Conservation (phyloP, 768 basidiomycete species). For the Cyathus striatus region DNA sequence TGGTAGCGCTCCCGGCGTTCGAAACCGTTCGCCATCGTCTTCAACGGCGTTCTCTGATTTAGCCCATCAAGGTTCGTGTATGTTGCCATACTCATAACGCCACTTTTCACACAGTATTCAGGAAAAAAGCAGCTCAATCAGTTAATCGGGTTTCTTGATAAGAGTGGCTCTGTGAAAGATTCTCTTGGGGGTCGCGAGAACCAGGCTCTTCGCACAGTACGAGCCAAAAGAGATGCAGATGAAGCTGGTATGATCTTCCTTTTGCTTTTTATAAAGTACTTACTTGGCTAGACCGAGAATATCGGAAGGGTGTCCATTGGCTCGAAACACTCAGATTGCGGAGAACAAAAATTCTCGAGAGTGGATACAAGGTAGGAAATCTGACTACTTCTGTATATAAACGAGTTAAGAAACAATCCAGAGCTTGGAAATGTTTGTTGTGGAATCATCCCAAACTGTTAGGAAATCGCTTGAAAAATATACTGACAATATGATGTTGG, state of each 20-base stretch:
- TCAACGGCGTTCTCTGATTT: conserved; percentile 82
- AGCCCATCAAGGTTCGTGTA: conserved; percentile 66
- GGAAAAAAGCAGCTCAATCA: conserved; percentile 86
- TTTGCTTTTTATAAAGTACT: neutral
- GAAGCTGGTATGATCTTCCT: conserved; percentile 63
- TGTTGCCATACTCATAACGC: neutral
- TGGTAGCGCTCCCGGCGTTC: conserved; percentile 41
- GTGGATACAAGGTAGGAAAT: conserved; percentile 65
- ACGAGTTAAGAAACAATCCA: conserved; percentile 18
- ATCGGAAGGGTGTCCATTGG: conserved; percentile 86
- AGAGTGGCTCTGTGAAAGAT: conserved; percentile 63
- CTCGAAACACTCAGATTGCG: conserved; percentile 85
- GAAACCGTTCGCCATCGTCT: conserved; percentile 78
- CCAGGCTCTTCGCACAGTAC: conserved; percentile 67
- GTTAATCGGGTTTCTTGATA: conserved; percentile 81
- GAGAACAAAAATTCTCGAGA: conserved; percentile 76
- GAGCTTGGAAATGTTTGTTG: conserved; percentile 79
- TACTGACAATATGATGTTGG: conserved; percentile 75
- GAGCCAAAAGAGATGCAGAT: conserved; percentile 85
- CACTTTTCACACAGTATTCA: conserved; percentile 17
- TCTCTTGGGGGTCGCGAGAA: conserved; percentile 54
- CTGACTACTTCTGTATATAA: neutral
- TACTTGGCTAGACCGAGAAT: conserved; percentile 68
- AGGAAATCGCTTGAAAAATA: conserved; percentile 68
- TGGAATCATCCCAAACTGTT: conserved; percentile 62